Conservation (phyloP, 2,329 filamentous ascomycete species). For the Pseudogymnoascus sp. region DNA sequence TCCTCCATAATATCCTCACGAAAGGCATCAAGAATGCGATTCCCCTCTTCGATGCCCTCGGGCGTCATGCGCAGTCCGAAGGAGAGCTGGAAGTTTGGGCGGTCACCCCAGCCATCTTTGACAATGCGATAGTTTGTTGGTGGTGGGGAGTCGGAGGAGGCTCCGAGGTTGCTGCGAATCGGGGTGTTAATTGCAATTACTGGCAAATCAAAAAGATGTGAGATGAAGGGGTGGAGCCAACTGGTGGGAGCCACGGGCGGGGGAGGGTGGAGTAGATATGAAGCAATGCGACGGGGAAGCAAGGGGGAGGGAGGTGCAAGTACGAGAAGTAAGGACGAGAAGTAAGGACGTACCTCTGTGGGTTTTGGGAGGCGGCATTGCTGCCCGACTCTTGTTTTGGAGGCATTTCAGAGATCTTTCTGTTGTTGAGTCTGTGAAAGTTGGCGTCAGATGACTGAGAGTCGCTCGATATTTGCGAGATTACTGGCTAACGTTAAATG, state of each 20-base stretch:
- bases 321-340: not conserved
- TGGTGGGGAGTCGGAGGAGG: not conserved
- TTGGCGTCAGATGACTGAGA: not conserved
- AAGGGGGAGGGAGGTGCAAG: not conserved
- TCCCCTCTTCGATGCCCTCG: not conserved
- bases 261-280: not conserved
- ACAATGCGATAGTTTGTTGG: not conserved
- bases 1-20: not conserved
- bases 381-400: not conserved
- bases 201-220: not conserved
- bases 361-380: not conserved
- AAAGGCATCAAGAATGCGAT: not conserved
- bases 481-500: not conserved
- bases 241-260: not conserved
- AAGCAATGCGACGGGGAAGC: too few species aligned
- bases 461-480: not conserved
- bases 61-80: slow-evolving; percentile 5
- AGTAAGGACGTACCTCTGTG: not conserved
- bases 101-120: slow-evolving; percentile 3
- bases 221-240: not conserved
- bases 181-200: not conserved
- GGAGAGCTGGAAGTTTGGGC: not conserved
- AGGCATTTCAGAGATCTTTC: not conserved
- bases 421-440: not conserved
- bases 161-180: not conserved